Evolutionary conservation across 805 yeast species (phyloP).

Genomic region (Cyberlindnera mississippiensis): DNA sequence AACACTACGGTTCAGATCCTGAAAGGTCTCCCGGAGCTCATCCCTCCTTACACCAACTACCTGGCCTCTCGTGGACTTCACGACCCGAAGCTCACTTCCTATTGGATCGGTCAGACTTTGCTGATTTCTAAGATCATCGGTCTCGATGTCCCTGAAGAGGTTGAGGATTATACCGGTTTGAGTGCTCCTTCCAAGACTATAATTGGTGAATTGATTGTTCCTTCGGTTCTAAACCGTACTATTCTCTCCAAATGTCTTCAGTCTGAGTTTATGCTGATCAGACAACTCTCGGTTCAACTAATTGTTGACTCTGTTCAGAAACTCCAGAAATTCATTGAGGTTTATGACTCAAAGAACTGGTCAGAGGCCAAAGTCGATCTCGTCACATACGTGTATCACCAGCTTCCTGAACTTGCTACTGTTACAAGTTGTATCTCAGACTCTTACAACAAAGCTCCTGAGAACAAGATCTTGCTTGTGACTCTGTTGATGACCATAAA

Average conservation of each 20-base stretch:
- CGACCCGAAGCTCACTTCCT: constrained; percentile 76
- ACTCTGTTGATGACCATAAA: constrained; percentile 44
- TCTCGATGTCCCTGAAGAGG: constrained; percentile 47
- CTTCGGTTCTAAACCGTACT: constrained; percentile 56
- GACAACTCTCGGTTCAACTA: constrained; percentile 61
- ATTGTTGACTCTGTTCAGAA: constrained; percentile 52
- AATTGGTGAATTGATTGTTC: constrained; percentile 56
- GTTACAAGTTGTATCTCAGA: constrained; percentile 43
- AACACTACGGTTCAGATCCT: constrained; percentile 51
- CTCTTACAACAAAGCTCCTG: constrained; percentile 31
- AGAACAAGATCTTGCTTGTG: constrained; percentile 43
- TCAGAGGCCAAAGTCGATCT: constrained; percentile 31
- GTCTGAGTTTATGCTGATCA: constrained; percentile 46
- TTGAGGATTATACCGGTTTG: constrained; percentile 25
- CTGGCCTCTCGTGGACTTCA: constrained; percentile 62
- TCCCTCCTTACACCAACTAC: constrained; percentile 64
- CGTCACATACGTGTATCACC: constrained; percentile 30
- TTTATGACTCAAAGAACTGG: constrained; percentile 41
- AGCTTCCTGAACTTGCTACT: constrained; percentile 49
- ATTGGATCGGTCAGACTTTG: constrained; percentile 76
- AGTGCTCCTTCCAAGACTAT: constrained; percentile 32
- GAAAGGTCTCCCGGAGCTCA: constrained; percentile 57
- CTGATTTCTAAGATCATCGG: constrained; percentile 57
- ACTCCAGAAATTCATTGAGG: constrained; percentile 36
- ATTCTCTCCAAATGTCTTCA: constrained; percentile 58